phyloP scores from a whole-genome alignment of 2,329 filamentous ascomycete genomes.

The Raffaelea ambrosiae region DNA sequence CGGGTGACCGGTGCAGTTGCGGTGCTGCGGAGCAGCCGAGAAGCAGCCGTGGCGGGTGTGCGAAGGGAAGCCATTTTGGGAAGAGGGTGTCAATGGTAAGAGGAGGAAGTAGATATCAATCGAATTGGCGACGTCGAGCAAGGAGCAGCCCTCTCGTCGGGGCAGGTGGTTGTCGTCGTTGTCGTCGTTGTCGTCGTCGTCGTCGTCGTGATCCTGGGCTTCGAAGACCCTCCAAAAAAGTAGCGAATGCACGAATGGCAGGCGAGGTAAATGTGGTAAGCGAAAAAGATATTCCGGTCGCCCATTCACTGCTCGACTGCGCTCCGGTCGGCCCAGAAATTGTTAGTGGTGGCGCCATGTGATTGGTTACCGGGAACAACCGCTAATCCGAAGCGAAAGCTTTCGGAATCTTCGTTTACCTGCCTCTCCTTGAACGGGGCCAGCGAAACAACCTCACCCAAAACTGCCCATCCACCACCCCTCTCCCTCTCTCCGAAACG shows the following conservation, averaged over 20 bases:
- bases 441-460: no score
- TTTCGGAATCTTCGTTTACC: conserved; percentile 12
- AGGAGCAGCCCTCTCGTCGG: no score
- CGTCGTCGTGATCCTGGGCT: neutral
- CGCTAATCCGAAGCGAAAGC: conserved; percentile 18
- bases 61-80: conserved; percentile 58
- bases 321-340: neutral
- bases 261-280: conserved; percentile 11
- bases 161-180: neutral
- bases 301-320: neutral
- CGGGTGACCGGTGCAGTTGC: conserved; percentile 9
- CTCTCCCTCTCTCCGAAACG: neutral
- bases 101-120: neutral
- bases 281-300: conserved; percentile 11
- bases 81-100: neutral
- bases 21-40: conserved; percentile 42
- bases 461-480: neutral
- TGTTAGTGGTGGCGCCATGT: conserved; percentile 5
- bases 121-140: neutral
- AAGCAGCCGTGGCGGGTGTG: conserved; percentile 40
- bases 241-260: conserved; percentile 10
- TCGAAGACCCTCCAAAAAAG: neutral
- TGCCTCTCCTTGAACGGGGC: neutral
- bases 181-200: neutral
- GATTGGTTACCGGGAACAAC: conserved; percentile 24